Evolutionary conservation across 129 eudicot genomes (phyloP).

Genomic region (Glebionis coronaria): DNA sequence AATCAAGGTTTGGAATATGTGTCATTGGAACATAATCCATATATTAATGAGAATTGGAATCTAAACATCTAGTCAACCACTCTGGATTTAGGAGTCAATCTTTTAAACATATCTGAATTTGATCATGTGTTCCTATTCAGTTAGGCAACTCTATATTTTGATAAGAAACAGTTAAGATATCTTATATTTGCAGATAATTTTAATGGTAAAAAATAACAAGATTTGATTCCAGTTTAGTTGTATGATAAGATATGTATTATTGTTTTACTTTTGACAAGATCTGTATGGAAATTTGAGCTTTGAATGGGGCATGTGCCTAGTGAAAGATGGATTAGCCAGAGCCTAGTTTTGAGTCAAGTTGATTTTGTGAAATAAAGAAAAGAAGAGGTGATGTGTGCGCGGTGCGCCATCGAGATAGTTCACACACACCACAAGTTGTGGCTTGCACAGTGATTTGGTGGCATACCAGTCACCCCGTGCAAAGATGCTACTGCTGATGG

Average conservation of each 20-base stretch:
- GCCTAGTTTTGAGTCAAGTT: too few species aligned
- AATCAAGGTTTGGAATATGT: conserved; percentile 18
- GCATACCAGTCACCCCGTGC: too few species aligned
- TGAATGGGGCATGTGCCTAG: conserved; percentile 14
- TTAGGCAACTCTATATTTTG: conserved; percentile 6
- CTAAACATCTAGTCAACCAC: conserved; percentile 19
- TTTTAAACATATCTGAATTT: conserved; percentile 13
- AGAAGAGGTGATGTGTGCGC: too few species aligned
- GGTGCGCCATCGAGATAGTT: too few species aligned
- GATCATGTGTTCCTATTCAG: conserved; percentile 12
- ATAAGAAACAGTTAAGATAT: conserved; percentile 3
- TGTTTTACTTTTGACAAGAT: conserved; percentile 10
- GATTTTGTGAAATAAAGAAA: too few species aligned
- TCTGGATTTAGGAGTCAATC: conserved; percentile 25
- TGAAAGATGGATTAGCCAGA: neutral
- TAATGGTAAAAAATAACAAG: conserved; percentile 3
- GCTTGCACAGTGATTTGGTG: too few species aligned
- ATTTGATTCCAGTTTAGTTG: conserved; percentile 25
- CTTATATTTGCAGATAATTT: conserved; percentile 23
- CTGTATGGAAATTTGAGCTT: conserved; percentile 14
- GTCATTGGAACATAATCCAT: conserved; percentile 34
- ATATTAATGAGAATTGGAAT: conserved; percentile 10
- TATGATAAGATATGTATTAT: neutral
- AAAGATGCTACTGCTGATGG: too few species aligned
- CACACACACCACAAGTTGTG: too few species aligned